Conservation (phyloP, 306 rosid genomes). For the Fragaria iinumae region DNA sequence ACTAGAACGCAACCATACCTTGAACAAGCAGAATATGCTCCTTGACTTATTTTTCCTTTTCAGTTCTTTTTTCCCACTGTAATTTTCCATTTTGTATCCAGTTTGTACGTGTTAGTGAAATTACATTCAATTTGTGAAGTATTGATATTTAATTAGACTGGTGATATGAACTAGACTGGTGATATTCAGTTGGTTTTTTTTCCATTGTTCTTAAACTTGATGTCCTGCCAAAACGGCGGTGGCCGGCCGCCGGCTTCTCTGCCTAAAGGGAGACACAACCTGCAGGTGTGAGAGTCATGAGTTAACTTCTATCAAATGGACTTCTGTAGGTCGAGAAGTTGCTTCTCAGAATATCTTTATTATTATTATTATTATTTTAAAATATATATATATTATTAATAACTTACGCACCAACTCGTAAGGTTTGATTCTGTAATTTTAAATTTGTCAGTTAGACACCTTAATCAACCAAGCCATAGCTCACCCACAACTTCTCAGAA, state of each 20-base stretch:
- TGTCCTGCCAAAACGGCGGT: not conserved
- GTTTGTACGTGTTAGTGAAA: conserved; percentile 22
- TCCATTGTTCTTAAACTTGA: not conserved
- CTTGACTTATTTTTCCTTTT: conserved; percentile 14
- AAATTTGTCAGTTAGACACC: too few relatives aligned
- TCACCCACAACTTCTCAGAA: too few relatives aligned
- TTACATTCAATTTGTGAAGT: conserved; percentile 6
- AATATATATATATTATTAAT: too few relatives aligned
- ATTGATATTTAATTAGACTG: not conserved
- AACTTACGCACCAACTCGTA: too few relatives aligned
- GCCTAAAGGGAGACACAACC: not conserved
- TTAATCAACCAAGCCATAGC: too few relatives aligned
- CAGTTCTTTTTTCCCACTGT: not conserved
- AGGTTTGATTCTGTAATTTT: fast-evolving
- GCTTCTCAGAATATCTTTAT: too few relatives aligned
- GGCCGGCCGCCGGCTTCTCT: not conserved
- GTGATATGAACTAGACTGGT: not conserved
- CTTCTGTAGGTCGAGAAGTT: too few relatives aligned
- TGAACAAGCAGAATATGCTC: conserved; percentile 45
- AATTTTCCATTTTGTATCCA: not conserved
- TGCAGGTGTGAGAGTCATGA: too few relatives aligned
- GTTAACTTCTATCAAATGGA: too few relatives aligned
- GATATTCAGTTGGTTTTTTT: not conserved
- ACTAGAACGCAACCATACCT: conserved; percentile 75
- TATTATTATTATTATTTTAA: too few relatives aligned